Base-by-base conservation (phyloP, 352 stramenopile genomes). In the Pythium angustatum region DNA sequence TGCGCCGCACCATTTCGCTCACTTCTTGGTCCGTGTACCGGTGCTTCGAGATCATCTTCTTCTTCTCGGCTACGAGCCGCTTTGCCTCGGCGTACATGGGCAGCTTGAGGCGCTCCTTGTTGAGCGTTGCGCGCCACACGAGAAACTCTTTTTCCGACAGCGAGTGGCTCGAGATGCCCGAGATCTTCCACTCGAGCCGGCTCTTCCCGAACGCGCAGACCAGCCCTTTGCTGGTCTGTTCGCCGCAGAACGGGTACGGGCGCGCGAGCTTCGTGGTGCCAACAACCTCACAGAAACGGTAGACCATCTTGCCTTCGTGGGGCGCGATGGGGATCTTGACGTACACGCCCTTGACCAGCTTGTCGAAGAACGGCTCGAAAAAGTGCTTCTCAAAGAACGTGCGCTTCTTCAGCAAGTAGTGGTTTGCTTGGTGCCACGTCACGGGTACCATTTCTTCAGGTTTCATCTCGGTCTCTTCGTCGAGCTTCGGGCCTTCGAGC, bases 331-430 rank as follows among this genome's bases (percentile, higher is more conserved):
- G 83, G 14, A 93, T 70, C 26, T 79, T 79, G 22, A 91, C 83
- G 58, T 91, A 93, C 40, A 90, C 70, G 19, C 86, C 86, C 33
- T 79, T 78, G 27, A 95, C 83, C 11, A 95, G 66, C 65, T 88
- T 84, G 41, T 88, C 69, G 51, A 95, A 95, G 62, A 77, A 95
- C 9, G 86, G 86, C 75, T 95, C 86, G 59, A 93, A 95, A 50
- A 87, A 95, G 63, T 93, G 66, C 64, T 95, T 92, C 40, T 95
- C 86, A 54, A 95, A 93, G 51, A 89, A 95, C 26, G 68, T 62
- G 28, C 86, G 73, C 50, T 85, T 79, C 63, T 84, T 83, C 6
- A 92, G 73, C 55, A 95, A 69, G 63, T 93, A 95, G 65, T 87
- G 70, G 59, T 91, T 90, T 34, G 84, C 84, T 58, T 90, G 82